A percentile compares a stretch with the other conserved stretches of the same genome.
phyloP scores from a whole-genome alignment of 352 stramenopile species.

The Pythium biforme region DNA sequence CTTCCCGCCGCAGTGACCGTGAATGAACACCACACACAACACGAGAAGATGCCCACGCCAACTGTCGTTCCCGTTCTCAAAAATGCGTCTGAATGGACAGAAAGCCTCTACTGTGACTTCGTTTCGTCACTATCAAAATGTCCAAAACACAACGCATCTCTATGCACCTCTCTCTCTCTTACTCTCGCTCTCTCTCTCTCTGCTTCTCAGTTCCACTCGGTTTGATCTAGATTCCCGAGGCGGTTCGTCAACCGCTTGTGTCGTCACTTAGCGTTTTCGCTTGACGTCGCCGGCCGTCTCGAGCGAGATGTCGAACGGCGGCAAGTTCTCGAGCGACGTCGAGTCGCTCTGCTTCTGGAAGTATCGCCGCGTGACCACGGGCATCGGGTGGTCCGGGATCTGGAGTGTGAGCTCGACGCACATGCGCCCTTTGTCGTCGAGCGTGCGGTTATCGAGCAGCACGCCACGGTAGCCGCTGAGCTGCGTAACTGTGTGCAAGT shows the following conservation, averaged over 20 bases:
- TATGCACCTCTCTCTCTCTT: background rate
- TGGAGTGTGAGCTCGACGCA: slow-evolving; percentile 76
- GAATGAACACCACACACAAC: too few relatives aligned
- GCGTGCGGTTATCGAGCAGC: slow-evolving; percentile 66
- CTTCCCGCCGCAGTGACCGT: slow-evolving; percentile 24
- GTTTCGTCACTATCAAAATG: background rate
- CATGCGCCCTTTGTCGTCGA: slow-evolving; percentile 81
- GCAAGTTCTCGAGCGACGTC: slow-evolving; percentile 85
- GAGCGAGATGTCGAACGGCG: slow-evolving; percentile 81
- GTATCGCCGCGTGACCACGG: slow-evolving; percentile 79
- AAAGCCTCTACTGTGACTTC: slow-evolving; percentile 1
- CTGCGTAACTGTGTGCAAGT: slow-evolving; percentile 80
- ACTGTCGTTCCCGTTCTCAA: too few relatives aligned
- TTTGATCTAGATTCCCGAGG: too few relatives aligned
- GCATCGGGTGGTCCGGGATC: slow-evolving; percentile 61
- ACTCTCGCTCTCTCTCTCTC: too few relatives aligned
- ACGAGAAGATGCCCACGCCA: too few relatives aligned
- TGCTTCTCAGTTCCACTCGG: background rate
- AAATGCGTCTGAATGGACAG: background rate
- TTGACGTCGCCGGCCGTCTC: slow-evolving; percentile 83
- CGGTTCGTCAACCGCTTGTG: too few relatives aligned
- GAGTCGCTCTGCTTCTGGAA: slow-evolving; percentile 89
- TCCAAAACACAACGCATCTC: background rate
- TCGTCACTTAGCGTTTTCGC: slow-evolving; percentile 67
- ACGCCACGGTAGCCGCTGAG: slow-evolving; percentile 77